Evolutionary conservation across 257 asterid genomes (phyloP).

Genomic region (Plantago major): DNA sequence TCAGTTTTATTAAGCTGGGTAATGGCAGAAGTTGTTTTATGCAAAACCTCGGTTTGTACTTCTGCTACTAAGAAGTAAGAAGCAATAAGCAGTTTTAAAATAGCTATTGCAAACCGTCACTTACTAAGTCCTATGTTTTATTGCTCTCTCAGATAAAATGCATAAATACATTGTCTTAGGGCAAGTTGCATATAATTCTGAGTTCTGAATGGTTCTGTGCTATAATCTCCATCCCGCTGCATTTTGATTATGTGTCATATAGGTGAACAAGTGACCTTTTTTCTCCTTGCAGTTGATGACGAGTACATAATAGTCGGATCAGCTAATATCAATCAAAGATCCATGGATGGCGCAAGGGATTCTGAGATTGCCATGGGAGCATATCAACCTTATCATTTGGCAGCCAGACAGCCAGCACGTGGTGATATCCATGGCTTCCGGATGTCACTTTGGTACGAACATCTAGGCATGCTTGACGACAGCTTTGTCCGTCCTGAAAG

Average conservation of each 20-base stretch:
- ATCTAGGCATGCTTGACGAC: slow-evolving; percentile 80
- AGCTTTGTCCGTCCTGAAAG: slow-evolving; percentile 55
- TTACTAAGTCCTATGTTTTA: no score
- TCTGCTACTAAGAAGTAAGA: no score
- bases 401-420: slow-evolving; percentile 52
- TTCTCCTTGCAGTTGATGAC: slow-evolving; percentile 60
- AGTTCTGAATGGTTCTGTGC: not conserved
- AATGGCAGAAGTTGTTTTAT: no score
- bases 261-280: no score
- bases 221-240: no score
- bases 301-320: slow-evolving; percentile 88
- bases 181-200: not conserved
- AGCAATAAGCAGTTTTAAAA: no score
- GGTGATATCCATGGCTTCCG: slow-evolving; percentile 88
- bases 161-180: no score
- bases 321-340: slow-evolving; percentile 90
- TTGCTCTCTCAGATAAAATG: no score
- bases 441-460: slow-evolving; percentile 90
- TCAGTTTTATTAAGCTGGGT: no score
- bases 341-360: slow-evolving; percentile 91
- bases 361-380: slow-evolving; percentile 90
- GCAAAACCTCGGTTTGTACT: no score
- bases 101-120: no score
- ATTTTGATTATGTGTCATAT: no score
- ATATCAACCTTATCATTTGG: slow-evolving; percentile 68